These are phyloP conservation scores for Apiotrichum brassicae DNA, from an alignment of 1,284 basidiomycete genomes.

Conservation along the genomic window DNA sequence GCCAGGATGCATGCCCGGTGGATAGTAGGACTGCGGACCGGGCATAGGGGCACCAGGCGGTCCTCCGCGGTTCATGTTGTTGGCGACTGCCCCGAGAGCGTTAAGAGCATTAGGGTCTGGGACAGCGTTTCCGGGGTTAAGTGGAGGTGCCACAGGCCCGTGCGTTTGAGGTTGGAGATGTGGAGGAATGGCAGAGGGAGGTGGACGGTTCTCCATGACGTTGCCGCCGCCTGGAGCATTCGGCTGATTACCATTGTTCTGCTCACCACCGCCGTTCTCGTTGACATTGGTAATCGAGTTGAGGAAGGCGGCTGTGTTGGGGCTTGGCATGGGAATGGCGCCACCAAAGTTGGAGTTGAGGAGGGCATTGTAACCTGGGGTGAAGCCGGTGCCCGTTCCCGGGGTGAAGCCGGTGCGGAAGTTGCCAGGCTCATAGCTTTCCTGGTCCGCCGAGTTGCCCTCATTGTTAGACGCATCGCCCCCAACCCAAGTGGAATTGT, in stretches of 20 bases:
- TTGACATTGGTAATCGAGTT: slow-evolving; percentile 75
- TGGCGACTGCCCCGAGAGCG: slow-evolving; percentile 68
- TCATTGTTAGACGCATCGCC: slow-evolving; percentile 7
- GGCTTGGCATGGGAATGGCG: slow-evolving; percentile 64
- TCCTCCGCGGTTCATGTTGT: slow-evolving; percentile 34
- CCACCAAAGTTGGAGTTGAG: slow-evolving; percentile 39
- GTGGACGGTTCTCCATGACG: slow-evolving; percentile 12
- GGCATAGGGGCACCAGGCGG: slow-evolving; percentile 1
- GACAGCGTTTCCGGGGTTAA: slow-evolving; percentile 22
- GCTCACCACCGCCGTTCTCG: slow-evolving; percentile 25
- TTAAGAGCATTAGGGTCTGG: slow-evolving; percentile 74
- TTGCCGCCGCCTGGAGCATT: background rate
- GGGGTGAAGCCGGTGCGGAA: slow-evolving; percentile 64
- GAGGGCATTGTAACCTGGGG: slow-evolving; percentile 53
- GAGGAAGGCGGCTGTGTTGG: slow-evolving; percentile 86
- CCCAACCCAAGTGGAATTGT: slow-evolving; percentile 5
- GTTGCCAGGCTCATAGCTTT: slow-evolving; percentile 62
- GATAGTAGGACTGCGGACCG: slow-evolving; percentile 12
- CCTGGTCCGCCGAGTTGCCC: slow-evolving; percentile 30
- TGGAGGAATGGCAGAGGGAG: slow-evolving; percentile 23
- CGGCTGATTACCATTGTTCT: slow-evolving; percentile 8
- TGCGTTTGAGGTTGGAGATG: slow-evolving; percentile 25
- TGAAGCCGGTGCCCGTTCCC: slow-evolving; percentile 67
- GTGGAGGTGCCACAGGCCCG: slow-evolving; percentile 19
- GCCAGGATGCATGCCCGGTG: slow-evolving; percentile 21